Evolutionary conservation across 129 eudicot genomes (phyloP), one percentile per base, ranked within the genome.

Genomic region (Calendula officinalis): DNA sequence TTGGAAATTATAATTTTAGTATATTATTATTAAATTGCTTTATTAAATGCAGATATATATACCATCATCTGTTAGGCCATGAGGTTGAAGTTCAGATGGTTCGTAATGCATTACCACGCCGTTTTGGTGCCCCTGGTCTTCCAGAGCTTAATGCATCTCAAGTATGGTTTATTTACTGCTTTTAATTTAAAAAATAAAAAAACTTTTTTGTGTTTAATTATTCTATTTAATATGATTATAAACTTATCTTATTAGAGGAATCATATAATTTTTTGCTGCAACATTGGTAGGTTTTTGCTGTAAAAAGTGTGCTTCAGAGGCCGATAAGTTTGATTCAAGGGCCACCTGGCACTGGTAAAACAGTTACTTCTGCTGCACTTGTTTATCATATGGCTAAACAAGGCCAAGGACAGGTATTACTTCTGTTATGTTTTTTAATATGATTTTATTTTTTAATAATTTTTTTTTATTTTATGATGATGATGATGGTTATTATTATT

Each of bases 311-410:
- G 49, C 82, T 85, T 59, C 91, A 85, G 76, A 85, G 82, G 78
- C 91, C 30, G 2, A 22, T 22, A 22, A 22, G 30, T 22, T 22
- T 22, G 30, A 22, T 22, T 22, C 30, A 22, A 69, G 91, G 91
- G 16, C 87, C 91, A 16, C 91, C 91, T 52, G 91, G 87, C 48
- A 85, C 87, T 59, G 91, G 91, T 30, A 85, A 85, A 70, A 85
- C 91, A 63, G 91, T 85, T 12, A 85, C 91, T 60, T 85, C 84
- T 71, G 91, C 87, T 44, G 87, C 87, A 54, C 84, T 87, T 70
- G 95, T 87, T n/a, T 87, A 87, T 74, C 95, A 87, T 65, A 87
- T 87, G 95, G 95, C 95, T 12, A 87, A 87, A 59, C 95, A 87
- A 74, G 91, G 91, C 49, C 95, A 87, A 64, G 95, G 95, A 7